Base-by-base conservation (phyloP, 345 rosid genomes). In the Melastoma malabathricum region DNA sequence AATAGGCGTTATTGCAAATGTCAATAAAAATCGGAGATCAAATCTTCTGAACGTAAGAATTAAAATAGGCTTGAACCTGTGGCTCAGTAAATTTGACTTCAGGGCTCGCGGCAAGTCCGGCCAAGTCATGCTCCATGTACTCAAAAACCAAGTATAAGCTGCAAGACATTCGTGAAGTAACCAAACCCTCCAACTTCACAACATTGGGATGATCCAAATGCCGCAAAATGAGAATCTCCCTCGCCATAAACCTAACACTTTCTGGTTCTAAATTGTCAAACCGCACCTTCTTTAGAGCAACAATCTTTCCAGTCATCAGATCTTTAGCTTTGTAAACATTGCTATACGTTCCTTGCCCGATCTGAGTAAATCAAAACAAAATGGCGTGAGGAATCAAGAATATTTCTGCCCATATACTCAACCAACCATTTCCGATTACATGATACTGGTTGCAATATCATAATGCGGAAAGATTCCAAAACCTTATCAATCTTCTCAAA, bases 401-500 rank as follows among this genome's bases (percentile, higher is more conserved):
- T 27, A 6, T 27, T 27, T 27, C 31, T 27, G 31, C 31, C 31
- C 6, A 27, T 27, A 27, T 27, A 27, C 31, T 3, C 31, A 3
- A 6, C 31, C 6, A 27, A 27, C 31, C 31, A 27, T 27, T 27
- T 27, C 6, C 4, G 31, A 27, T 27, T 27, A 27, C 4, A 27
- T 3, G 31, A 27, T 31, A 31, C 10, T 31, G 7, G 38, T 5
- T 31, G 7, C 38, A 31, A 31, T 31, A 2, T 31, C 38, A 31
- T 31, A 7, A 31, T 31, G 38, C 38, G 10, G 10, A 31, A 31
- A 9, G 38, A 31, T 31, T 31, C 10, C 38, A 31, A 9, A 39
- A 89, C 98, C 96, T 92, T 92, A 60, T 84, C 98, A 16, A 92
- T 87, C 76, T 92, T 92, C 95, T 92, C 93, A 23, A 84, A 92